phyloP scores from a whole-genome alignment of 306 rosid genomes.

The Sesbania bispinosa region DNA sequence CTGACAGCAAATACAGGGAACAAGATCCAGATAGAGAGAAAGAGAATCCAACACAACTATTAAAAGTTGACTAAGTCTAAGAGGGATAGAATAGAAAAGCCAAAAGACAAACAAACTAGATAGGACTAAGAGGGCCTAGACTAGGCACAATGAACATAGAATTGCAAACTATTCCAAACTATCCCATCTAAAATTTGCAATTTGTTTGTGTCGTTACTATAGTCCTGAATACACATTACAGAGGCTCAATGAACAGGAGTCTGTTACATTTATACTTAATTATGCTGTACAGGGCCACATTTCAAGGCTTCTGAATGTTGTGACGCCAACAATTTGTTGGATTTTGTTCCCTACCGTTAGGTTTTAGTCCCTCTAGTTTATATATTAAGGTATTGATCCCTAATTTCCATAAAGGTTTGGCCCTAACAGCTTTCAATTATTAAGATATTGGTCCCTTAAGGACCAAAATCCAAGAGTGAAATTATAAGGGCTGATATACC shows the following conservation, averaged over 20 bases:
- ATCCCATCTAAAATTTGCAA: no score
- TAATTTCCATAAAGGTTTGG: background rate
- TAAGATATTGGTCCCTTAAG: background rate
- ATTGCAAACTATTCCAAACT: no score
- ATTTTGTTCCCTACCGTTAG: background rate
- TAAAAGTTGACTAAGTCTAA: no score
- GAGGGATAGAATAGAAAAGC: background rate
- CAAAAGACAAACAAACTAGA: background rate
- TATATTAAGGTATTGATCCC: background rate
- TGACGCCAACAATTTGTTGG: background rate
- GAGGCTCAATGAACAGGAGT: no score
- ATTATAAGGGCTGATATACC: background rate
- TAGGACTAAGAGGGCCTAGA: background rate
- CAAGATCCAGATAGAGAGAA: conserved; percentile 19
- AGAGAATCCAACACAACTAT: background rate
- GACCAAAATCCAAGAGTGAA: background rate
- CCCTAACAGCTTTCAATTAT: background rate
- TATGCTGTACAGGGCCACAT: no score
- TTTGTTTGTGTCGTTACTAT: no score
- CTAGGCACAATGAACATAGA: no score
- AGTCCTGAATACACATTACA: no score
- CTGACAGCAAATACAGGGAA: conserved; percentile 31
- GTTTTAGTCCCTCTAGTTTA: background rate
- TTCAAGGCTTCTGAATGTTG: no score
- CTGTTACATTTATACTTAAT: no score